phyloP scores from a whole-genome alignment of 352 stramenopile genomes.

The Chrysophaeum taylorii region DNA sequence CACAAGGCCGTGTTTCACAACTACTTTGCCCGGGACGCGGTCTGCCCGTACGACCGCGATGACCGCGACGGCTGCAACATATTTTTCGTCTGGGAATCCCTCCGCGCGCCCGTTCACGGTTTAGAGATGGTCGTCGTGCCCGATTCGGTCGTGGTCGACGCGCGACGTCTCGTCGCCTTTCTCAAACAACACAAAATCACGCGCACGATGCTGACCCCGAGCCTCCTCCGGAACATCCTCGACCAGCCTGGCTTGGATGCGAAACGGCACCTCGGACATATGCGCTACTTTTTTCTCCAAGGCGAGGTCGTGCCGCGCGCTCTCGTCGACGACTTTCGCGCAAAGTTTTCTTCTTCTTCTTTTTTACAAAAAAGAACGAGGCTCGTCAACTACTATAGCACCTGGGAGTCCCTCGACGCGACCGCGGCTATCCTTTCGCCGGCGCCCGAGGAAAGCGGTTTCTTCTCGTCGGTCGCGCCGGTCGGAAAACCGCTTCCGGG shows the following conservation, averaged over 20 bases:
- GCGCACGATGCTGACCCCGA: background rate
- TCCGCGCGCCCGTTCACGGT: constrained; percentile 1
- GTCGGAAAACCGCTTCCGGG: background rate
- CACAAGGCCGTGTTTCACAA: constrained; percentile 1
- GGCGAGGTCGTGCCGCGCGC: background rate
- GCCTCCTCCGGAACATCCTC: background rate
- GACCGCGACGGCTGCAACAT: constrained; percentile 7
- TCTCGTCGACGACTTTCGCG: constrained; percentile 5
- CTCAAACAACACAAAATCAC: background rate
- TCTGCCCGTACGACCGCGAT: constrained; percentile 5
- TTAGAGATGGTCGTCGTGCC: background rate
- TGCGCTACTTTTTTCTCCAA: background rate
- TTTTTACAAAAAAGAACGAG: too few relatives aligned
- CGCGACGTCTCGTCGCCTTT: background rate
- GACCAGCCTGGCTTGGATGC: background rate
- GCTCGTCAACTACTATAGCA: constrained; percentile 13
- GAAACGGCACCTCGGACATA: background rate
- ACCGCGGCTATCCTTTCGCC: background rate
- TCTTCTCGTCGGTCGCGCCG: background rate
- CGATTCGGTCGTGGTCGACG: background rate
- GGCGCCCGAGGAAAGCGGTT: too few relatives aligned
- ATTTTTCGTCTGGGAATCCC: constrained; percentile 13
- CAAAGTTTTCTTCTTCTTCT: background rate
- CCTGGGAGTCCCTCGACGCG: constrained; percentile 8
- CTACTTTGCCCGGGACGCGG: background rate